Conservation (phyloP, 2,329 filamentous ascomycete species). For the Alternaria novae-zelandiae region DNA sequence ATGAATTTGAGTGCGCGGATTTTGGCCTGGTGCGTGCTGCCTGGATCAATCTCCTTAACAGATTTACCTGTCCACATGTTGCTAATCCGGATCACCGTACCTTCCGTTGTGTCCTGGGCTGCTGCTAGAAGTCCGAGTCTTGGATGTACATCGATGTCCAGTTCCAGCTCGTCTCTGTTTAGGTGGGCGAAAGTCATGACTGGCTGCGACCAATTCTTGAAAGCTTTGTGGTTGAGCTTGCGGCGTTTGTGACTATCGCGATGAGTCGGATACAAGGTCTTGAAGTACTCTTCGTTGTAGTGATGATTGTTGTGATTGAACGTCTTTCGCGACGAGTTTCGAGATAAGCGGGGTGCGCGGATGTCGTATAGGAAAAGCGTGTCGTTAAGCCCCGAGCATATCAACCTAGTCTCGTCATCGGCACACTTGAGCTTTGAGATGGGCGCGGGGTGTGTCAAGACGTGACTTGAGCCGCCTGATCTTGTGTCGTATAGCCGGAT, state of each 20-base stretch:
- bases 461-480: constrained; percentile 27
- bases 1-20: constrained; percentile 40
- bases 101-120: constrained; percentile 28
- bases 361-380: constrained; percentile 42
- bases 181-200: constrained; percentile 35
- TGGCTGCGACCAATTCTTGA: constrained; percentile 31
- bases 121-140: constrained; percentile 44
- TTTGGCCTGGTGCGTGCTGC: neutral
- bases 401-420: constrained; percentile 33
- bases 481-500: constrained; percentile 45
- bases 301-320: constrained; percentile 12
- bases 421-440: constrained; percentile 31
- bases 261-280: constrained; percentile 10
- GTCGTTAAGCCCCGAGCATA: constrained; percentile 37
- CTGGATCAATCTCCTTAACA: constrained; percentile 26
- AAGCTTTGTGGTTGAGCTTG: constrained; percentile 12
- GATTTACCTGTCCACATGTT: constrained; percentile 42
- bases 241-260: constrained; percentile 19
- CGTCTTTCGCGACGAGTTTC: neutral
- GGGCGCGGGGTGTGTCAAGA: constrained; percentile 35
- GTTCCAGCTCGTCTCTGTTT: constrained; percentile 32
- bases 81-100: constrained; percentile 32
- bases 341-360: constrained; percentile 22
- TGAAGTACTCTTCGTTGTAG: constrained; percentile 25
- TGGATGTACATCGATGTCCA: constrained; percentile 39